phyloP scores from a whole-genome alignment of 768 basidiomycete species.

The Chiua virens region DNA sequence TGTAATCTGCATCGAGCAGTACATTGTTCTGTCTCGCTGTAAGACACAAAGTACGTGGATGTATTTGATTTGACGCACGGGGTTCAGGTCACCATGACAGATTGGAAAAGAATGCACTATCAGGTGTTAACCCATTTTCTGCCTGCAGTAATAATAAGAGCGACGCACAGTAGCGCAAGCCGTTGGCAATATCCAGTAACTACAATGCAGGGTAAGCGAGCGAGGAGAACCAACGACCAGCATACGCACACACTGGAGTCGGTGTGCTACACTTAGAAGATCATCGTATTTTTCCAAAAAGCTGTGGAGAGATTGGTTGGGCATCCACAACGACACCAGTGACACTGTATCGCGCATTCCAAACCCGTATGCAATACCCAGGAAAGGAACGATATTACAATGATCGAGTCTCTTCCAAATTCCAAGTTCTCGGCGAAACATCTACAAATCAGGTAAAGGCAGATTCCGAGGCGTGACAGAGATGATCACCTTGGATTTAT shows the following conservation, averaged over 20 bases:
- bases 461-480: neutral
- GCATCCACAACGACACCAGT: conserved; percentile 32
- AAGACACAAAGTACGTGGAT: neutral
- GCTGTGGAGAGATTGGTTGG: conserved; percentile 21
- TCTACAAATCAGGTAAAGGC: neutral
- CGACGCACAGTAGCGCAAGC: conserved; percentile 8
- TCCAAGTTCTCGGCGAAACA: conserved; percentile 1
- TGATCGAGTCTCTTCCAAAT: conserved; percentile 11
- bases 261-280: neutral
- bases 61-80: neutral
- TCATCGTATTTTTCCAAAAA: conserved; percentile 11
- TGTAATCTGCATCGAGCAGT: conserved; percentile 18
- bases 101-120: conserved; percentile 11
- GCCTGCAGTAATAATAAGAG: neutral
- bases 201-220: conserved; percentile 15
- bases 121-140: neutral
- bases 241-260: conserved; percentile 12
- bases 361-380: too few relatives aligned
- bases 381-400: conserved; percentile 9
- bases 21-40: conserved; percentile 12
- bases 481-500: neutral
- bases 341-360: conserved; percentile 5
- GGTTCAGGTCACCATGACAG: conserved; percentile 14
- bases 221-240: conserved; percentile 11
- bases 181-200: conserved; percentile 14